A percentile compares a stretch with the other conserved stretches of the same genome.
phyloP scores from a whole-genome alignment of 768 basidiomycete species.

The Solioccasus polychromus region DNA sequence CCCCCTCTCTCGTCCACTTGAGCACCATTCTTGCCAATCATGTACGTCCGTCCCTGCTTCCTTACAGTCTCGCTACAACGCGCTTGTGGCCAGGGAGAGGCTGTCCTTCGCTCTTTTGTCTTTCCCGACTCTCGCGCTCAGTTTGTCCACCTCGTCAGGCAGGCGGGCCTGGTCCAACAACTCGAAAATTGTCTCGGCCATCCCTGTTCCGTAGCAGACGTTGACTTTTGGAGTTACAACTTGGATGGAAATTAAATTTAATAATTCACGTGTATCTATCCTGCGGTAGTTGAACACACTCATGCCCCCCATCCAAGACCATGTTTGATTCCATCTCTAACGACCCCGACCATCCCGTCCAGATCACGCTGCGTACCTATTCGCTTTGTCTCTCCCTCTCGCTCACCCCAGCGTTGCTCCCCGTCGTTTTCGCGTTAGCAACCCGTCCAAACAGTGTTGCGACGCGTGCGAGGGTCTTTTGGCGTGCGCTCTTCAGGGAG shows the following conservation, averaged over 20 bases:
- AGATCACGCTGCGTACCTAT: slow-evolving; percentile 66
- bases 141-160: slow-evolving; percentile 54
- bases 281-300: slow-evolving; percentile 8
- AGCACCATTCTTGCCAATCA: slow-evolving; percentile 52
- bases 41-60: slow-evolving; percentile 42
- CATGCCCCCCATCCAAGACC: background rate
- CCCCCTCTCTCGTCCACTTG: slow-evolving; percentile 43
- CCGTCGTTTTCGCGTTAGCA: slow-evolving; percentile 42
- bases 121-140: slow-evolving; percentile 75
- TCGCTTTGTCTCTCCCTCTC: slow-evolving; percentile 60
- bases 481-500: slow-evolving; percentile 51
- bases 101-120: slow-evolving; percentile 58
- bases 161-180: slow-evolving; percentile 41
- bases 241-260: too few relatives aligned
- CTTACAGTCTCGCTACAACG: slow-evolving; percentile 8
- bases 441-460: slow-evolving; percentile 24
- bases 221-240: slow-evolving; percentile 72
- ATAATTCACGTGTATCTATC: too few relatives aligned
- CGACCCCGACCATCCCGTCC: slow-evolving; percentile 49
- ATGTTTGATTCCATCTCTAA: slow-evolving; percentile 16
- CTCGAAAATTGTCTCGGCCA: slow-evolving; percentile 21
- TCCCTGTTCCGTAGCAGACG: slow-evolving; percentile 35
- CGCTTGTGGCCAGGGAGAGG: slow-evolving; percentile 42
- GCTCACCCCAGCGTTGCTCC: slow-evolving; percentile 62
- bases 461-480: slow-evolving; percentile 8